A percentile compares a stretch with the other conserved stretches of the same genome.
phyloP scores from a whole-genome alignment of 768 basidiomycete species.

The Podaxis carcinomalis region DNA sequence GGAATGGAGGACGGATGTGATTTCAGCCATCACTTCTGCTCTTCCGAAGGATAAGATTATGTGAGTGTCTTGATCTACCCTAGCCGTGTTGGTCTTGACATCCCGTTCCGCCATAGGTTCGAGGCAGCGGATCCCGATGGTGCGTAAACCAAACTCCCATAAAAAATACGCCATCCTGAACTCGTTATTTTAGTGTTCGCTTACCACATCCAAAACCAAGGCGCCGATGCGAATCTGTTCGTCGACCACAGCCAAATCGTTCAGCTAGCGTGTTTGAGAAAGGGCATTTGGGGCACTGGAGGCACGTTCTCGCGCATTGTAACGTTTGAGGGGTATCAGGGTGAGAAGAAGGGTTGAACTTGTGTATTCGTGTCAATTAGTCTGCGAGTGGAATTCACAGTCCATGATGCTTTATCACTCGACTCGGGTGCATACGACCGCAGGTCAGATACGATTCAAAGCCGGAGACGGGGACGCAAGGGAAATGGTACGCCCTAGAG shows the following conservation, averaged over 20 bases:
- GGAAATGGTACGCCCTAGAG: too few species aligned
- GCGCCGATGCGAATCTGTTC: conserved; percentile 37
- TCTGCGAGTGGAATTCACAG: too few species aligned
- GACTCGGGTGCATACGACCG: too few species aligned
- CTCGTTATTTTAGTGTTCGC: conserved; percentile 25
- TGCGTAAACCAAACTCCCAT: not conserved
- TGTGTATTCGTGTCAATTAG: not conserved
- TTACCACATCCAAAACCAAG: conserved; percentile 41
- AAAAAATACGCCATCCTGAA: not conserved
- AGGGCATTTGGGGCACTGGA: conserved; percentile 42
- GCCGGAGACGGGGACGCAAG: too few species aligned
- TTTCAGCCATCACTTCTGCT: conserved; percentile 34
- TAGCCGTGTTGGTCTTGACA: not conserved
- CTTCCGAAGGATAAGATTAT: conserved; percentile 39
- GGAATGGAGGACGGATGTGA: conserved; percentile 37
- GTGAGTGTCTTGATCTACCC: conserved; percentile 15
- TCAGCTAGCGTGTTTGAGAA: conserved; percentile 38
- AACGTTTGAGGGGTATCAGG: conserved; percentile 25
- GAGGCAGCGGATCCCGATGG: conserved; percentile 8
- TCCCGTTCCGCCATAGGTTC: not conserved
- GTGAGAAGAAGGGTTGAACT: not conserved
- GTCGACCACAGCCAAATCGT: conserved; percentile 42
- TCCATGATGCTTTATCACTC: too few species aligned
- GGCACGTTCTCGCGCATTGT: conserved; percentile 39
- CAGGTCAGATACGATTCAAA: too few species aligned